A percentile compares a stretch with the other conserved stretches of the same genome.
Conservation (phyloP, 495 filamentous ascomycete genomes). For the Pseudotulostoma volvatum region DNA sequence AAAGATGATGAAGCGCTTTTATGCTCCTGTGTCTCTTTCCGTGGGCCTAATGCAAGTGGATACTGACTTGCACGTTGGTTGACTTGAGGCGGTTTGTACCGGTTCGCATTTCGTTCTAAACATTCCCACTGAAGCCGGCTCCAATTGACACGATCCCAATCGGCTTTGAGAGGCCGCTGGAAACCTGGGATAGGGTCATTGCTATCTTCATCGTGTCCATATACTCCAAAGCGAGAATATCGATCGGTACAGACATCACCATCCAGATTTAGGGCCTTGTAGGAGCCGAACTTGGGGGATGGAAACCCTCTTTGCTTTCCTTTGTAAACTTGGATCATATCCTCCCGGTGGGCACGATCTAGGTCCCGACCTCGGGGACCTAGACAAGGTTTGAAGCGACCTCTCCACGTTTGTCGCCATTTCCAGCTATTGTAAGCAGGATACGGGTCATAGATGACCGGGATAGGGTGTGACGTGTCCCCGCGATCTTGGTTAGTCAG, state of each 20-base stretch:
- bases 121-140: conserved; percentile 52
- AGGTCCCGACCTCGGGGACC: conserved; percentile 31
- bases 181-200: conserved; percentile 10
- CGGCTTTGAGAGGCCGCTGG: conserved; percentile 15
- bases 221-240: conserved; percentile 34
- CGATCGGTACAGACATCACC: conserved; percentile 35
- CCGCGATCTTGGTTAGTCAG: no score
- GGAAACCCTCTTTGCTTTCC: conserved; percentile 28
- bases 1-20: no score
- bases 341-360: conserved; percentile 26
- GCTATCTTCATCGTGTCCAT: conserved; percentile 21
- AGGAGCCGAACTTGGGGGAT: conserved; percentile 27
- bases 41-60: conserved; percentile 1
- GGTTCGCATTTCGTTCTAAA: conserved; percentile 39
- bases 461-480: no score
- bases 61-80: conserved; percentile 4
- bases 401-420: conserved; percentile 28
- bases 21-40: no score
- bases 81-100: conserved; percentile 24
- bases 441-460: conserved; percentile 36
- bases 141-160: conserved; percentile 59
- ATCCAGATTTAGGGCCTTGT: conserved; percentile 30
- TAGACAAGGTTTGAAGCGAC: conserved; percentile 23
- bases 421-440: conserved; percentile 30
- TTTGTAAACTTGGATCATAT: conserved; percentile 30